A percentile compares a stretch with the other conserved stretches of the same genome.
phyloP scores from a whole-genome alignment of 352 stramenopile genomes.

The Phytophthora macrochlamydospora region DNA sequence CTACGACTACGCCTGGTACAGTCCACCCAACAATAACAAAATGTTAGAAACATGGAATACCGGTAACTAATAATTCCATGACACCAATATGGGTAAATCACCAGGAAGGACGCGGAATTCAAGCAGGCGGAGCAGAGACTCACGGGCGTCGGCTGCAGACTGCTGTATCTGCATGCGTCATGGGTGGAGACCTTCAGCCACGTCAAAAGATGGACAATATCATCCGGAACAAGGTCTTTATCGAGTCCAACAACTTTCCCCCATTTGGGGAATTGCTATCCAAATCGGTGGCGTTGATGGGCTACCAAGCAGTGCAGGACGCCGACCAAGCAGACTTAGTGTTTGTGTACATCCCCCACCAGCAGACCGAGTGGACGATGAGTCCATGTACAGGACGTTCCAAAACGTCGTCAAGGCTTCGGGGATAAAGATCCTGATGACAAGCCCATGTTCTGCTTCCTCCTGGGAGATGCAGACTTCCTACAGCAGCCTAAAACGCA shows the following conservation, averaged over 20 bases:
- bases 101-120: conserved; percentile 78
- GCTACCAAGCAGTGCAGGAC: conserved; percentile 40
- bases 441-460: conserved; percentile 63
- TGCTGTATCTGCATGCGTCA: conserved; percentile 72
- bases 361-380: conserved; percentile 39
- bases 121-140: conserved; percentile 44
- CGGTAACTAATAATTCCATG: not conserved
- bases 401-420: conserved; percentile 37
- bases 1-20: conserved; percentile 86
- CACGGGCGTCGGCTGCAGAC: conserved; percentile 63
- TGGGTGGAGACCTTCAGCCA: conserved; percentile 42
- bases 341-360: conserved; percentile 71
- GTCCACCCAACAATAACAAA: not conserved
- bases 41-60: not conserved
- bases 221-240: conserved; percentile 28
- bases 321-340: conserved; percentile 43
- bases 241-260: conserved; percentile 62
- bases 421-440: conserved; percentile 23
- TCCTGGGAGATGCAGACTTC: conserved; percentile 77
- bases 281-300: conserved; percentile 55
- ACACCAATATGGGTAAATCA: no score
- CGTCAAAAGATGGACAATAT: not conserved
- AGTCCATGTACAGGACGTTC: conserved; percentile 54
- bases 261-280: conserved; percentile 47
- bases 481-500: conserved; percentile 47